Evolutionary conservation across 2,329 filamentous ascomycete genomes (phyloP), one percentile per base, ranked within the genome.

Genomic region (Annulohypoxylon truncatum): DNA sequence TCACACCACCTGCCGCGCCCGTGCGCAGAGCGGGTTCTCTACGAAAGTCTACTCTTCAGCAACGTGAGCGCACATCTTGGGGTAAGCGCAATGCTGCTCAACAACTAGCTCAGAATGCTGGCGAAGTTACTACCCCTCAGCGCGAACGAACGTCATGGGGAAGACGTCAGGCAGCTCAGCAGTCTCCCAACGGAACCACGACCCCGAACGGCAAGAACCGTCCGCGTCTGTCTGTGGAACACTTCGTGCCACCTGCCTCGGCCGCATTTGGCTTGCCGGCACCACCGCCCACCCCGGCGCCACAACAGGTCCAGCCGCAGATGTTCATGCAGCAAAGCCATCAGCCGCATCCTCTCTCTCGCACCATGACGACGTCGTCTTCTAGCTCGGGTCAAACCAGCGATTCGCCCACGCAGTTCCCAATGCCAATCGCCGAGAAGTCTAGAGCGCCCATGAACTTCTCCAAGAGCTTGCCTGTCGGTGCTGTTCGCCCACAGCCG

Each of bases 21-120:
- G 87, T 89, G 13, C 90, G 89, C 76, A 85, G 92, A 67, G 89
- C 91, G 0, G 91, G 90, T 1, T 96, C 93, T 15, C 82, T 97
- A 51, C 87, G 95, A 64, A 94, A 91, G 77, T 96, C 94, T 2
- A 97, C 95, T 0, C 80, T 97, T 22, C 93, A 96, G 75, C 94
- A 97, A 78, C 90, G 95, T 40, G 90, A 92, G 42, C 87, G 90
- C 59, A 85, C 84, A n/a, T 92, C 84, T 59, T 90, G 85, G 82
- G 87, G 88, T 29, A 82, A 87, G 59, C 82, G 88, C 60, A 83
- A 84, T 48, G 89, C 83, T 51, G 87, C 86, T 68, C 84, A 85
- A 66, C 84, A 86, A 52, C 75, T 87, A 31, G 83, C 85, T 7
- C 84, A 82, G 52, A 78, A 85, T 69, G 76, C 78, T 1, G 61